Base-by-base conservation (phyloP, 176 grass and related monocot species). In the Triticum timopheevii region DNA sequence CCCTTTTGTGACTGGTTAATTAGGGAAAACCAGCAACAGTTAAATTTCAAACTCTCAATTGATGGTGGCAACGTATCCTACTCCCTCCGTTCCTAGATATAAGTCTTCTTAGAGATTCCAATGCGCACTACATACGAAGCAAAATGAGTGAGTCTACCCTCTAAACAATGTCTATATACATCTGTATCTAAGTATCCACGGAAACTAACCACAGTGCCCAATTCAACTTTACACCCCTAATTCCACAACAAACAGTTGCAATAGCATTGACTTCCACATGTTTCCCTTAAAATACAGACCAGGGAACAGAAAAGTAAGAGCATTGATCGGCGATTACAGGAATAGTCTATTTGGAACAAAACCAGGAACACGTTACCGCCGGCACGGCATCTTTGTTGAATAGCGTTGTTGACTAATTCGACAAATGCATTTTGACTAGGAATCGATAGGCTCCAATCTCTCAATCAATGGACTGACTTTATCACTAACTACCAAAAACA, bases 361-460 rank as follows among this genome's bases (percentile, higher is more conserved):
- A 45, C 3, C 10, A 45, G 42, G 42, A 45, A 1, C 42, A 45
- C 42, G 42, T 45, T 45, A 45, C 11, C 24, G 13, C 44, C 17
- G 17, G 50, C 54, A 85, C 12, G 61, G 82, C 31, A 85, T 78
- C 82, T 24, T 85, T 64, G 3, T 82, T 44, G 54, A 85, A 64
- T 12, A 62, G 38, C 61, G 24, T 0, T 20, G 17, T 82, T 81
- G 86, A 80, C 79, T 24, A 80, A 23, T 68, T 82, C 70, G 77
- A 81, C 69, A 23, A 77, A 70, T 40, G 65, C n/a, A 63, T 82
- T 82, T 85, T 82, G 86, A 85, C 86, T 85, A 44, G 24, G 42
- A 77, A 78, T n/a, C n/a, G n/a, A n/a, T n/a, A n/a, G n/a, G n/a
- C n/a, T n/a, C n/a, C n/a, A n/a, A n/a, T 28, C 28, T 28, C 28